A percentile compares a stretch with the other conserved stretches of the same genome.
Conservation (phyloP, 805 yeast genomes). For the Phaffomyces thermotolerans region DNA sequence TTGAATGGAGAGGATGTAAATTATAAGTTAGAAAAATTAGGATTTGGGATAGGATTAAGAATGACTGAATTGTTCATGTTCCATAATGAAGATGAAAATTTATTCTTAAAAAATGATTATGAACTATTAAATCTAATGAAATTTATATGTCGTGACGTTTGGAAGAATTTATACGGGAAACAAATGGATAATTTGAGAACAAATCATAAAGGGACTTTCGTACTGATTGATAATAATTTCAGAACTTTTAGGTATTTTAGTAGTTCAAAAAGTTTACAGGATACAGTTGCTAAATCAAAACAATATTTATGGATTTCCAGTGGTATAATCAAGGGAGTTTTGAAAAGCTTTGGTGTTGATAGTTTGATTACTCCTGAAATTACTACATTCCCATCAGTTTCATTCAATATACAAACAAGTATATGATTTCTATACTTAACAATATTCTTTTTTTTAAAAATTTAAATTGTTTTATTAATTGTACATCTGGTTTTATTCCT, state of each 20-base stretch:
- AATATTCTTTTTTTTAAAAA: too few species aligned
- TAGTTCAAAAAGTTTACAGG: conserved; percentile 35
- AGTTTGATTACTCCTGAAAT: conserved; percentile 61
- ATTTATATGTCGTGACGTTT: conserved; percentile 85
- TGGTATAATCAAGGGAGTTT: conserved; percentile 68
- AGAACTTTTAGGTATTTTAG: conserved; percentile 45
- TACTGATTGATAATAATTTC: conserved; percentile 63
- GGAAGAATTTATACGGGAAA: conserved; percentile 74
- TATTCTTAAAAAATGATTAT: conserved; percentile 37
- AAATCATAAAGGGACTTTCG: conserved; percentile 82
- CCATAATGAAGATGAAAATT: conserved; percentile 37
- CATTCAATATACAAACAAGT: conserved; percentile 61
- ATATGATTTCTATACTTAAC: neutral
- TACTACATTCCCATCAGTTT: conserved; percentile 54
- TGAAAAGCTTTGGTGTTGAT: conserved; percentile 61
- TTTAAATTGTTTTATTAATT: too few species aligned
- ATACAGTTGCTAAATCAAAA: conserved; percentile 37
- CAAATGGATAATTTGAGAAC: conserved; percentile 91
- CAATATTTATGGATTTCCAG: conserved; percentile 63
- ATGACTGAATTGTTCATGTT: conserved; percentile 41
- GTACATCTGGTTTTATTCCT: neutral
- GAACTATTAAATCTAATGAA: conserved; percentile 82
- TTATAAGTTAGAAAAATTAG: conserved; percentile 59
- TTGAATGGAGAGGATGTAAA: conserved; percentile 43
- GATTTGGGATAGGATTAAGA: conserved; percentile 61